Conservation (phyloP, 1,139 yeast species). For the Ogataea hybrid region DNA sequence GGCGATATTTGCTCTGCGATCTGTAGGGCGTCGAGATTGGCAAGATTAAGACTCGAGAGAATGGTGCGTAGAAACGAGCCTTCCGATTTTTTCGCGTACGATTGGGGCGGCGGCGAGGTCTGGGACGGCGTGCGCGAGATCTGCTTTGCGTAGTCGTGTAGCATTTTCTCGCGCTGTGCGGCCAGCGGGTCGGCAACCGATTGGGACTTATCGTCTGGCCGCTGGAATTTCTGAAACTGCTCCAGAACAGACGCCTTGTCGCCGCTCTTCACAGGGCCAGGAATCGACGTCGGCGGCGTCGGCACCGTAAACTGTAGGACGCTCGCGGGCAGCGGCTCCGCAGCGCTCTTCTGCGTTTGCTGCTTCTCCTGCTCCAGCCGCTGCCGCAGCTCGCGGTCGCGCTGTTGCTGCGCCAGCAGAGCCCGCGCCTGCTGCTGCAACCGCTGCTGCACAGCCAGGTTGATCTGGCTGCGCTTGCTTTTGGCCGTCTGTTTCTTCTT, state of each 20-base stretch:
- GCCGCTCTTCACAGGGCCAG: slow-evolving; percentile 6
- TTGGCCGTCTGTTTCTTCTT: slow-evolving; percentile 6
- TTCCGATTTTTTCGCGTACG: slow-evolving; percentile 12
- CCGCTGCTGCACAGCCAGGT: slow-evolving; percentile 24
- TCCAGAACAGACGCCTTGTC: slow-evolving; percentile 12
- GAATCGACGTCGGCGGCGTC: slow-evolving; percentile 14
- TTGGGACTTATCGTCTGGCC: slow-evolving; percentile 25
- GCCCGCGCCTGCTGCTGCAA: slow-evolving; percentile 18
- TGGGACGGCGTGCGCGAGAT: slow-evolving; percentile 1
- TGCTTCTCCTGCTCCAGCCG: slow-evolving; percentile 9
- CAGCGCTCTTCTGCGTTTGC: slow-evolving; percentile 1
- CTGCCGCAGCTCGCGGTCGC: slow-evolving; percentile 15
- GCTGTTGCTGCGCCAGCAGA: slow-evolving; percentile 16
- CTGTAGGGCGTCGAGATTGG: slow-evolving; percentile 13
- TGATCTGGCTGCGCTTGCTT: slow-evolving; percentile 9
- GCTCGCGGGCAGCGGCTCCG: slow-evolving; percentile 11
- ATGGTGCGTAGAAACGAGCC: slow-evolving; percentile 20
- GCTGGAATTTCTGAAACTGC: slow-evolving; percentile 19
- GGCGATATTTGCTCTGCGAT: slow-evolving; percentile 17
- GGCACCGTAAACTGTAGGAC: slow-evolving; percentile 16
- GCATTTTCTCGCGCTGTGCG: slow-evolving; percentile 45
- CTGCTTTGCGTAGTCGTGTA: slow-evolving; percentile 3
- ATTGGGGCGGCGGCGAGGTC: neutral
- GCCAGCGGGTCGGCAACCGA: slow-evolving; percentile 70
- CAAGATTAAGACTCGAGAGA: slow-evolving; percentile 14